phyloP scores from a whole-genome alignment of 192 early-diverging fungal genomes.

The Linnemannia exigua region DNA sequence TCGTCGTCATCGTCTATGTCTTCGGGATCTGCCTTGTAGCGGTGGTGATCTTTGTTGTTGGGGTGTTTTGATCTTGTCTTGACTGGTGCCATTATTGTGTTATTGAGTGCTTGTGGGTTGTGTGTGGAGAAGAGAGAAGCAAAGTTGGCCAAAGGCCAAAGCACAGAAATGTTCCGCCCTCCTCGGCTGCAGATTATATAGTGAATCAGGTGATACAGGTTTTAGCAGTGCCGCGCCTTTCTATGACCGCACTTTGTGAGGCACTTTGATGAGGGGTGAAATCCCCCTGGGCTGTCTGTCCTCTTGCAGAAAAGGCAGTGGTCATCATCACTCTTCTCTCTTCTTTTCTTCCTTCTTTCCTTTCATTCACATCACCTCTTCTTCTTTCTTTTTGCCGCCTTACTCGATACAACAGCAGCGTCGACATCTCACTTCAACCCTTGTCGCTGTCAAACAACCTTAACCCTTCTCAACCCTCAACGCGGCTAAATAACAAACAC shows the following conservation, averaged over 20 bases:
- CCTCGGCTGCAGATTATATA: no score
- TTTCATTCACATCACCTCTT: background rate
- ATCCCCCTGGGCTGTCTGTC: no score
- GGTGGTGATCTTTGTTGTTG: background rate
- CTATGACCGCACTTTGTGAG: no score
- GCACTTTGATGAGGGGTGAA: no score
- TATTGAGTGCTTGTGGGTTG: background rate
- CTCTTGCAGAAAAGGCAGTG: background rate
- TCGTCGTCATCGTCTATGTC: constrained; percentile 57
- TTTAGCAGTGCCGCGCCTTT: no score
- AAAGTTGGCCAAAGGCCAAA: no score
- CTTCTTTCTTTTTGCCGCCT: background rate
- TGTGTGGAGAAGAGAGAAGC: background rate
- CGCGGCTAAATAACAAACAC: background rate
- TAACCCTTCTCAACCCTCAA: background rate
- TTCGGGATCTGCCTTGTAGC: constrained; percentile 51
- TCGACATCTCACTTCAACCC: no score
- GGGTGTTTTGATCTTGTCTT: constrained; percentile 38
- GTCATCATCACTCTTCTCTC: background rate
- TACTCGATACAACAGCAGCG: no score
- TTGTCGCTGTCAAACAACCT: no score
- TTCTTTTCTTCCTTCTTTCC: background rate
- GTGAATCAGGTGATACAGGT: no score
- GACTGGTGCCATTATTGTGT: constrained; percentile 26
- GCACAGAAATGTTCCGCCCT: no score